Base-by-base conservation (phyloP, 2,329 filamentous ascomycete genomes). In the Emergomyces orientalis region DNA sequence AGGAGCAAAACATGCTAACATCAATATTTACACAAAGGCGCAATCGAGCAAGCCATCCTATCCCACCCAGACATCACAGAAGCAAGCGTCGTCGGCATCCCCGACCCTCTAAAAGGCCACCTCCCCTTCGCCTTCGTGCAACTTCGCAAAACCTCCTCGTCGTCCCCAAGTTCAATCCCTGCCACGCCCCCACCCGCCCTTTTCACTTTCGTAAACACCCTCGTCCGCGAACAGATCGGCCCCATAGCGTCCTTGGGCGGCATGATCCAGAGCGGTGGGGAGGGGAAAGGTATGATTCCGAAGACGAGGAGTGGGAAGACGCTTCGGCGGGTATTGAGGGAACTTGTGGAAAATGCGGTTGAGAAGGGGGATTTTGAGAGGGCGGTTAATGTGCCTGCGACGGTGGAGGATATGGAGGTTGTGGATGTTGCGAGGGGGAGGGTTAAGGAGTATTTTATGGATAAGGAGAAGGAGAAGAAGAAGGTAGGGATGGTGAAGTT, bases 221-320 rank as follows among this genome's bases (percentile, higher is more conserved):
- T 87, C 3, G 87, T 97, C 2, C 86, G 91, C 32, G 80, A 82
- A 41, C 89, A 95, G 70, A 94, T 97, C 62, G 92, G 92, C 7
- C 86, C 89, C 27, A 96, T 97, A 66, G 92, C 93, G 1, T 85
- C 85, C 1, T 81, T 97, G 0, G 91, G 91, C 9, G 92, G 92
- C 1, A 88, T 96, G 70, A 88, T 96, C 60, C 89, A 91, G 67
- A 19, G 1, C 17, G 32, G 43, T 45, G 59, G 59, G 7, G 25
- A 30, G 63, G 90, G 90, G 47, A 86, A 86, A 67, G 87, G 87
- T 19, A 92, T 96, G 82, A 96, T 97, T 60, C 92, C 93, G 6
- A 92, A 92, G 79, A 97, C 93, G 19, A 79, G 92, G 34, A 91
- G 88, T n/a, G 93, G 93, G 34, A 97, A 97, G 82, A 96, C 91